A percentile compares a stretch with the other conserved stretches of the same genome.
phyloP scores from a whole-genome alignment of 108 stramenopile genomes.

The Pseudonitzschia multistriata region DNA sequence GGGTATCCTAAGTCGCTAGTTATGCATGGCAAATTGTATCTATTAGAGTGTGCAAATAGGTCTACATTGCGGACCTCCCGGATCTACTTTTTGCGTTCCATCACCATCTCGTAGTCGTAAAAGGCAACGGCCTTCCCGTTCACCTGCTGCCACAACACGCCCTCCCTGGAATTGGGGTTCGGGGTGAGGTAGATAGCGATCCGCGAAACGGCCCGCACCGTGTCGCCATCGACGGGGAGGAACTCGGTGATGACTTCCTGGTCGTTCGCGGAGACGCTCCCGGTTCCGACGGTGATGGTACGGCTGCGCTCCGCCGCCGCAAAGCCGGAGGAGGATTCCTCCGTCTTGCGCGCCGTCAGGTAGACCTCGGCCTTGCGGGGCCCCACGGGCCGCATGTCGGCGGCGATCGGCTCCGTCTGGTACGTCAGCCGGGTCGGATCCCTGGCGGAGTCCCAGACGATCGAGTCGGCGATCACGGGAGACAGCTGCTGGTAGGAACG shows the following conservation, averaged over 20 bases:
- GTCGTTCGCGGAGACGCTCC: slow-evolving; percentile 44
- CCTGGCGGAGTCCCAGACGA: slow-evolving; percentile 44
- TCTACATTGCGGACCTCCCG: not conserved
- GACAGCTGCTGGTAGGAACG: slow-evolving; percentile 41
- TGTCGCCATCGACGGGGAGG: slow-evolving; percentile 19
- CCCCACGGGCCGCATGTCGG: slow-evolving; percentile 56
- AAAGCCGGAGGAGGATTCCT: slow-evolving; percentile 16
- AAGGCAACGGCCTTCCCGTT: slow-evolving; percentile 56
- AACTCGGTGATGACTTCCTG: slow-evolving; percentile 55
- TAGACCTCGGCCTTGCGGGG: slow-evolving; percentile 45
- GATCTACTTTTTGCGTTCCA: slow-evolving; percentile 31
- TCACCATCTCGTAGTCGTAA: slow-evolving; percentile 53
- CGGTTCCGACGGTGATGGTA: slow-evolving; percentile 35
- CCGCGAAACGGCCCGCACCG: slow-evolving; percentile 33
- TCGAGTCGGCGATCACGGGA: slow-evolving; percentile 33
- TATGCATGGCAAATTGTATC: too few species aligned
- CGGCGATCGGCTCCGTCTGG: slow-evolving; percentile 29
- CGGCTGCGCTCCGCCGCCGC: slow-evolving; percentile 46
- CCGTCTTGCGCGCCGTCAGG: slow-evolving; percentile 38
- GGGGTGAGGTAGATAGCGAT: slow-evolving; percentile 57
- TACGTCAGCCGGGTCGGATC: slow-evolving; percentile 48
- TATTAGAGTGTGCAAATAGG: not conserved
- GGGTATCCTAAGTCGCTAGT: too few species aligned
- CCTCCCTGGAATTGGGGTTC: slow-evolving; percentile 59
- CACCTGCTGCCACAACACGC: slow-evolving; percentile 57